phyloP scores from a whole-genome alignment of 805 yeast species.

The Lachancea thermotolerans region DNA sequence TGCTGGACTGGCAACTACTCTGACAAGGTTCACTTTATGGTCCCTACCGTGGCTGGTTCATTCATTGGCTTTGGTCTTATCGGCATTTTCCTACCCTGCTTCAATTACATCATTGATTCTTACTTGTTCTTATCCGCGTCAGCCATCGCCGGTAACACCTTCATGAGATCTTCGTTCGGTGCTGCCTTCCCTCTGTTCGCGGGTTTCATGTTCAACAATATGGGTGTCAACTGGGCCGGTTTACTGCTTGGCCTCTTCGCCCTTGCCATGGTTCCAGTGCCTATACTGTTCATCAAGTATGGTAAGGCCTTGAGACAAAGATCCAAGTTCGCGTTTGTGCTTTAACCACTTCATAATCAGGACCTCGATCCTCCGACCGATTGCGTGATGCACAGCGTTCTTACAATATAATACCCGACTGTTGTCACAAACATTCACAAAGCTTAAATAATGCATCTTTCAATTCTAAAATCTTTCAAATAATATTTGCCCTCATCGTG shows the following conservation, averaged over 20 bases:
- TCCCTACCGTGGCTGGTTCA: constrained; percentile 61
- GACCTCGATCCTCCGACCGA: background rate
- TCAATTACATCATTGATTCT: constrained; percentile 67
- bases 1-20: constrained; percentile 82
- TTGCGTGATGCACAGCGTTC: background rate
- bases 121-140: constrained; percentile 71
- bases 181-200: constrained; percentile 72
- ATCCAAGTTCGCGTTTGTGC: constrained; percentile 48
- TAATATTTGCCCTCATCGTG: too few relatives aligned
- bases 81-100: constrained; percentile 58
- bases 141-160: constrained; percentile 67
- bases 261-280: constrained; percentile 54
- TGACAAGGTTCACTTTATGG: constrained; percentile 68
- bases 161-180: constrained; percentile 61
- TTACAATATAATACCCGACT: background rate
- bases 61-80: constrained; percentile 64
- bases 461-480: too few relatives aligned
- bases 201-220: constrained; percentile 55
- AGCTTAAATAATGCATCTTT: too few relatives aligned
- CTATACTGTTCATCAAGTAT: constrained; percentile 53
- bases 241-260: constrained; percentile 60
- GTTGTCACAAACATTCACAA: too few relatives aligned
- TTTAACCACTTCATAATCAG: background rate
- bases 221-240: constrained; percentile 79
- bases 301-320: constrained; percentile 50